phyloP scores from a whole-genome alignment of 441 rosid species.

The Jatropha podagrica region DNA sequence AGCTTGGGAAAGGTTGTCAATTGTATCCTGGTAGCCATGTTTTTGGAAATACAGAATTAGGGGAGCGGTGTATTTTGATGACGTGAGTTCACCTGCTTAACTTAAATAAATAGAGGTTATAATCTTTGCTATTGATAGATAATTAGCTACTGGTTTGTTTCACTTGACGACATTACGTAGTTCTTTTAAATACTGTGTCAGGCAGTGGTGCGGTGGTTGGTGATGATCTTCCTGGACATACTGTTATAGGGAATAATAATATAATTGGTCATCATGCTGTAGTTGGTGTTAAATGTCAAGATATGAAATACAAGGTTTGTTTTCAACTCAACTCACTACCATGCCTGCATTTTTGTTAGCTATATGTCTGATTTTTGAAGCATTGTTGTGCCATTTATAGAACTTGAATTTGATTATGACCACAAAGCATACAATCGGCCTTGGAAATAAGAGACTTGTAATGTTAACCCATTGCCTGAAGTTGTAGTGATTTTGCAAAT shows the following conservation, averaged over 20 bases:
- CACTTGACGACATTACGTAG: not conserved
- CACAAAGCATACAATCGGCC: not conserved
- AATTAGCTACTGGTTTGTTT: not conserved
- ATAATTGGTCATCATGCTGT: constrained; percentile 77
- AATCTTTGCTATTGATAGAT: not conserved
- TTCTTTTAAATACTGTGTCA: constrained; percentile 33
- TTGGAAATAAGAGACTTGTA: not conserved
- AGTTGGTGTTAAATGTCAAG: constrained; percentile 93
- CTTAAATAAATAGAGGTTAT: not conserved
- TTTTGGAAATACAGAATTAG: constrained; percentile 73
- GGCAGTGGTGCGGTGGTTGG: constrained; percentile 96
- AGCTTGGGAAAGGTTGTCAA: constrained; percentile 72
- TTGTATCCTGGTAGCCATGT: constrained; percentile 77
- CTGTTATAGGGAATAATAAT: constrained; percentile 66
- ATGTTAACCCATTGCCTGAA: not conserved
- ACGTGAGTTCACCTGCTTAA: constrained; percentile 45
- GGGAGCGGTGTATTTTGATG: constrained; percentile 71
- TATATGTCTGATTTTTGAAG: not conserved
- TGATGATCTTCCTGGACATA: constrained; percentile 76
- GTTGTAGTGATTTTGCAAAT: not conserved
- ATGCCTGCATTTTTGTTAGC: not conserved
- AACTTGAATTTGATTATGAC: not conserved
- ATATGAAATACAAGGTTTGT: constrained; percentile 79
- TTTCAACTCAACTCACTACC: not conserved
- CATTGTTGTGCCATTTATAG: not conserved